These are phyloP conservation scores for Fusarium sp. DNA, from an alignment of 2,329 filamentous ascomycete genomes.

Conservation along the genomic window DNA sequence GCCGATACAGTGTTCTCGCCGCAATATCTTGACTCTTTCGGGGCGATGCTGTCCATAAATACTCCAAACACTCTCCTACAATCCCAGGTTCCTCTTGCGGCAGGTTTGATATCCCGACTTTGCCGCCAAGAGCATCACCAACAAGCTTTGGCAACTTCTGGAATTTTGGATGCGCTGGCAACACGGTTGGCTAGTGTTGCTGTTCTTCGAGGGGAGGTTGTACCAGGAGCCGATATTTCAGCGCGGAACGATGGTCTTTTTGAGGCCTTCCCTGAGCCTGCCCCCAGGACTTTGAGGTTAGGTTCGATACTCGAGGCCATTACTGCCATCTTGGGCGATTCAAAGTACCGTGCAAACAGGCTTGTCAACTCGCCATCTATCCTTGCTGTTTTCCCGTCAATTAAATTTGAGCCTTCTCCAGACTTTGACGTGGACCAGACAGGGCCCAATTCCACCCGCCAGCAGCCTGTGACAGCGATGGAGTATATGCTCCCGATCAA, in stretches of 20 bases:
- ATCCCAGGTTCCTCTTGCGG: slow-evolving; percentile 68
- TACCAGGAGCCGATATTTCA: slow-evolving; percentile 68
- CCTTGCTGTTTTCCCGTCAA: slow-evolving; percentile 71
- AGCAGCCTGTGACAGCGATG: slow-evolving; percentile 54
- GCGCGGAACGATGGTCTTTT: slow-evolving; percentile 63
- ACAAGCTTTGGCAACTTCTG: slow-evolving; percentile 73
- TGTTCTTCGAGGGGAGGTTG: slow-evolving; percentile 72
- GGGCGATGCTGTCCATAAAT: slow-evolving; percentile 70
- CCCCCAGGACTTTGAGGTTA: slow-evolving; percentile 67
- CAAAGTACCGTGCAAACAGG: slow-evolving; percentile 78
- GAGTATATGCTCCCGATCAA: slow-evolving; percentile 68
- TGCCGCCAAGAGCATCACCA: slow-evolving; percentile 77
- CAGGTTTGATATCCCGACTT: slow-evolving; percentile 63
- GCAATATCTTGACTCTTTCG: slow-evolving; percentile 68
- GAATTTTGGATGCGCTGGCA: slow-evolving; percentile 81
- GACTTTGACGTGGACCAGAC: slow-evolving; percentile 62
- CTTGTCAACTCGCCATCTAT: slow-evolving; percentile 74
- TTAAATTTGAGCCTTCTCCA: slow-evolving; percentile 61
- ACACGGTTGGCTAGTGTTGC: slow-evolving; percentile 76
- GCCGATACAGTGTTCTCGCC: slow-evolving; percentile 72
- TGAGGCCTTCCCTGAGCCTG: slow-evolving; percentile 68
- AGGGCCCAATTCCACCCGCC: slow-evolving; percentile 57
- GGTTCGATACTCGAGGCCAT: slow-evolving; percentile 80
- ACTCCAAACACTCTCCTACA: slow-evolving; percentile 63
- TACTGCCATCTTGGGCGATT: slow-evolving; percentile 78